Base-by-base conservation (phyloP, 148 eudicot genomes). In the Vaccinium macrocarpon region DNA sequence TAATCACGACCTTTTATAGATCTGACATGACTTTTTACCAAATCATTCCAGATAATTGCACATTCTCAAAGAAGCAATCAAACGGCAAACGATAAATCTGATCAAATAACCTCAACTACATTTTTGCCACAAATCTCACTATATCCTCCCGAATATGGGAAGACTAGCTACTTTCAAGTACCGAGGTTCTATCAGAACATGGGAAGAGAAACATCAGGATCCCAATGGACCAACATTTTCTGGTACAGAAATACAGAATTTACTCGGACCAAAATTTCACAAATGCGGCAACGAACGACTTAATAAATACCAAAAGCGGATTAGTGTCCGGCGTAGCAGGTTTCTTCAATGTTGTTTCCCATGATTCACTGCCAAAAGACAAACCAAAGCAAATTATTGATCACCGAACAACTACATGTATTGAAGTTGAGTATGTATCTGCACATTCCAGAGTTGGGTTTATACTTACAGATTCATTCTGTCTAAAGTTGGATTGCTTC, bases 191-290 rank as follows among this genome's bases (percentile, higher is more conserved):
- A 75, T 16, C 38, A 78, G 64, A 78, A 53, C 81, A 5, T 52
- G 61, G 80, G 13, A 78, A 51, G 19, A 25, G 59, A 78, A 49
- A 52, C 57, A 75, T 16, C 9, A 53, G n/a, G 15, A 79, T 79
- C 81, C 11, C 55, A 52, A 15, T 52, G 49, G 48, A 18, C 10
- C 15, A 79, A 56, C 64, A 55, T 49, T 79, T 79, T 56, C 82
- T 35, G 68, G 18, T 79, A 57, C n/a, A 18, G 14, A 68, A 51
- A 19, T 0, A 38, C n/a, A 79, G 6, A 78, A 23, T 83, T 84
- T 90, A 89, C 42, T 88, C 89, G 27, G 91, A 88, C 95, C 91
- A 93, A 79, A 93, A 90, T 82, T 90, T 93, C 90, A 88, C 84
- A 35, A 95, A 90, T 14, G 90, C 90, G 46, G 89, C 78, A 51